A percentile compares a stretch with the other conserved stretches of the same genome.
phyloP scores from a whole-genome alignment of 306 rosid genomes.

The Nissolia schottii region DNA sequence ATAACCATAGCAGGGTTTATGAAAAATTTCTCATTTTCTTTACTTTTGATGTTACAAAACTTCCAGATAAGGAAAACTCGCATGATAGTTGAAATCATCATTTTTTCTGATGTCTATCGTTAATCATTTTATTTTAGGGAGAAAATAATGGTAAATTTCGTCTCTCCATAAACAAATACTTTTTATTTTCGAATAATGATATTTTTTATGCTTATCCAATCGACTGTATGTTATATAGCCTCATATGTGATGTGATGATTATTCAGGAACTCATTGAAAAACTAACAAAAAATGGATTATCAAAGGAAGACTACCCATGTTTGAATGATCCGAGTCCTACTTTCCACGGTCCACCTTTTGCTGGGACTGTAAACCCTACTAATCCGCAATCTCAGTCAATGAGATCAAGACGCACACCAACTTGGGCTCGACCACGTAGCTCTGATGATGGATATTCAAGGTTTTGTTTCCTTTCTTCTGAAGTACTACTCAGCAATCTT shows the following conservation, averaged over 20 bases:
- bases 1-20: neutral
- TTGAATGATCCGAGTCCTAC: constrained; percentile 82
- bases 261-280: constrained; percentile 87
- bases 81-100: neutral
- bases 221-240: neutral
- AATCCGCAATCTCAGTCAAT: constrained; percentile 68
- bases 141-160: neutral
- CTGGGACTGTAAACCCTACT: constrained; percentile 40
- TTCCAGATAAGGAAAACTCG: too few relatives aligned
- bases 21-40: neutral
- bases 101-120: neutral
- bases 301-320: constrained; percentile 93
- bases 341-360: constrained; percentile 54
- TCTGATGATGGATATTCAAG: constrained; percentile 98
- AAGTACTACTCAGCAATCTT: neutral
- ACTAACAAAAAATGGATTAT: constrained; percentile 64
- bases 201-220: neutral
- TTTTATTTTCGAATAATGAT: neutral
- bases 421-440: constrained; percentile 88
- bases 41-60: too few relatives aligned
- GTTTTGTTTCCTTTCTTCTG: constrained; percentile 32
- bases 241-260: constrained; percentile 11
- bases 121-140: neutral
- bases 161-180: neutral
- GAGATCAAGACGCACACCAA: constrained; percentile 84